phyloP scores from a whole-genome alignment of 192 early-diverging fungal genomes.

The Mortierella antarctica region DNA sequence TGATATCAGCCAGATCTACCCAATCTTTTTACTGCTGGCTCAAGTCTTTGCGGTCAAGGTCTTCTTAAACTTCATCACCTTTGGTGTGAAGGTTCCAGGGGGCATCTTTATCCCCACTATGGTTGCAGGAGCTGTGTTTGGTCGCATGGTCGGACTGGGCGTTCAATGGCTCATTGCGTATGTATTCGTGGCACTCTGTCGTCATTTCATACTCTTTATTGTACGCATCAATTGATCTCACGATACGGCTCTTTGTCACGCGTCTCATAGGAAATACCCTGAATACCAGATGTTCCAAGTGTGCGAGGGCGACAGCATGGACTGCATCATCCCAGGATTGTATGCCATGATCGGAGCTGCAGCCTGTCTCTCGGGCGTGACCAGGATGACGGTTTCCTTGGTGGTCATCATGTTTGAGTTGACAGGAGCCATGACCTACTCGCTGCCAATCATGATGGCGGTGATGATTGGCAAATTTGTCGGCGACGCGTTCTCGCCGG shows the following conservation, averaged over 20 bases:
- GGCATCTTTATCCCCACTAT: slow-evolving; percentile 90
- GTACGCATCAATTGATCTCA: too few species aligned
- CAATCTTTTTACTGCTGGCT: slow-evolving; percentile 43
- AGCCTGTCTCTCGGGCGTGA: slow-evolving; percentile 80
- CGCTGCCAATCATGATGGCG: slow-evolving; percentile 91
- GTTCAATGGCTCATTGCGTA: slow-evolving; percentile 71
- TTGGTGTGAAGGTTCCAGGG: slow-evolving; percentile 81
- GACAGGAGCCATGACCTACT: slow-evolving; percentile 95
- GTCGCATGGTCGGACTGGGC: slow-evolving; percentile 88
- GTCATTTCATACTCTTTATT: background rate
- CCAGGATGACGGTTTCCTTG: slow-evolving; percentile 89
- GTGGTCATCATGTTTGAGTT: slow-evolving; percentile 99
- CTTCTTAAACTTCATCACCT: slow-evolving; percentile 73
- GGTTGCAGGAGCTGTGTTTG: slow-evolving; percentile 90
- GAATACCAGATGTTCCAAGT: slow-evolving; percentile 71
- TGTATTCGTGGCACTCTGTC: background rate
- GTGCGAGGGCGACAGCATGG: slow-evolving; percentile 48
- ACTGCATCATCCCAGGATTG: slow-evolving; percentile 82
- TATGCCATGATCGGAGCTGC: slow-evolving; percentile 91
- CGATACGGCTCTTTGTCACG: background rate
- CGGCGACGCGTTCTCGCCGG: slow-evolving; percentile 49
- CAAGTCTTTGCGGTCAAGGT: slow-evolving; percentile 58
- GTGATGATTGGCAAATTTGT: slow-evolving; percentile 64
- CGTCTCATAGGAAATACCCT: slow-evolving; percentile 52
- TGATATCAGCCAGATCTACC: slow-evolving; percentile 39